Evolutionary conservation across 495 filamentous ascomycete species (phyloP).

Genomic region (Lasiosphaeriaceae sp.): DNA sequence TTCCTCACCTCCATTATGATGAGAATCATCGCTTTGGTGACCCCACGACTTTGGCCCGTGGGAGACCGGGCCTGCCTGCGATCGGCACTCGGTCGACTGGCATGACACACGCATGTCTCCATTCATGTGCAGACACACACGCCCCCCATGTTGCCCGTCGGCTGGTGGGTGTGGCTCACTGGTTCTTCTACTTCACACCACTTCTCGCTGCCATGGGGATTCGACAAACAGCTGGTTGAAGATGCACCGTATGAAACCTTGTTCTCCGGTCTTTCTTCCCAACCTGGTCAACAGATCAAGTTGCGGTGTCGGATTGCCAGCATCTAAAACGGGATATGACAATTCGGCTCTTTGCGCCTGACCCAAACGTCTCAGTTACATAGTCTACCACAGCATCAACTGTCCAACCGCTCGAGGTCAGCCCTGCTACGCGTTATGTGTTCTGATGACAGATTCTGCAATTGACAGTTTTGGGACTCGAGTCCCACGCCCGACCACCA

Average conservation of each 20-base stretch:
- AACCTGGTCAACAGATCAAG: not conserved
- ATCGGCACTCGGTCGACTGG: slow-evolving; percentile 19
- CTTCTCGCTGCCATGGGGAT: not conserved
- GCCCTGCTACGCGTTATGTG: not conserved
- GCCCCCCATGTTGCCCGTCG: not conserved
- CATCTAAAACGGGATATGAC: not conserved
- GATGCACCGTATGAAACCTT: not conserved
- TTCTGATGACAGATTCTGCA: not conserved
- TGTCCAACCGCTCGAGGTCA: not conserved
- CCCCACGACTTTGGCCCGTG: slow-evolving; percentile 6
- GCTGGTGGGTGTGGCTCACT: not conserved
- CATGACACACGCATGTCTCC: slow-evolving; percentile 2
- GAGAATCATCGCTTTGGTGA: not conserved
- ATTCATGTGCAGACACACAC: not conserved
- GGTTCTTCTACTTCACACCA: not conserved
- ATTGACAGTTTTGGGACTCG: not conserved
- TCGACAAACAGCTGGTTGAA: not conserved
- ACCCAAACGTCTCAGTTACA: not conserved
- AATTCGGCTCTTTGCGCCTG: not conserved
- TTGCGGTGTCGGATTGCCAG: slow-evolving; percentile 1
- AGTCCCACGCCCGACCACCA: not conserved
- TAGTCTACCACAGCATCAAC: no score
- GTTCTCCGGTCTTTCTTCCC: not conserved
- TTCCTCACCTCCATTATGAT: slow-evolving; percentile 4
- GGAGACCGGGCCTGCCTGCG: slow-evolving; percentile 3